Percentiles rank a stretch among this genome's conserved stretches.
These are phyloP conservation scores for Neurospora tetraspora DNA, from an alignment of 495 filamentous ascomycete species.

Conservation along the genomic window DNA sequence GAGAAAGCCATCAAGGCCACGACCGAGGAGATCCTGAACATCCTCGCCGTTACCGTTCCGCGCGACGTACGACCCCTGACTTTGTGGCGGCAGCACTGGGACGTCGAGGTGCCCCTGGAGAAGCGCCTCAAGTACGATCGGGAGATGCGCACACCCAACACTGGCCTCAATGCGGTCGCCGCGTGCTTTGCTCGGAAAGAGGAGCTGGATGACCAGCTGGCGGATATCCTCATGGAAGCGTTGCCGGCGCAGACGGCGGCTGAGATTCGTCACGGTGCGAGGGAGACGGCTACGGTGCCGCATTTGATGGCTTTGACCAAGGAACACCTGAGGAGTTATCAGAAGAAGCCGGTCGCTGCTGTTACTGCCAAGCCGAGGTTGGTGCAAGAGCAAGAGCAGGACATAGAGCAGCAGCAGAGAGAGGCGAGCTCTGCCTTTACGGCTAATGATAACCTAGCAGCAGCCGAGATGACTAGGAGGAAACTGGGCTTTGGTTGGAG, in stretches of 20 bases:
- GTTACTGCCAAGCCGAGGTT: neutral
- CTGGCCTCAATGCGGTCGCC: neutral
- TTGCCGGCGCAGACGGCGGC: conserved; percentile 1
- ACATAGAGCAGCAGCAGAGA: neutral
- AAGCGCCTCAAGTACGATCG: neutral
- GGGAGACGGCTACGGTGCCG: neutral
- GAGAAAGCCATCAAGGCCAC: neutral
- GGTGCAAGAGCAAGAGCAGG: neutral
- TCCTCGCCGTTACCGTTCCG: neutral
- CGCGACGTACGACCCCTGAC: neutral
- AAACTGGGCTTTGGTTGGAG: neutral
- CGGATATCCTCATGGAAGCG: neutral
- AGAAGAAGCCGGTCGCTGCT: neutral
- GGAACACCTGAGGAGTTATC: neutral
- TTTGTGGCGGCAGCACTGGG: neutral
- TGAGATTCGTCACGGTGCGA: neutral
- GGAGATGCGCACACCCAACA: neutral
- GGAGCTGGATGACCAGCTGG: conserved; percentile 1
- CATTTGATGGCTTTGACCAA: neutral
- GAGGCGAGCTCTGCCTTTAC: neutral
- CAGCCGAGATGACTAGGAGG: neutral
- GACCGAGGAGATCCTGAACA: neutral
- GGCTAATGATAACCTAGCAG: neutral
- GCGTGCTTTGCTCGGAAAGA: neutral
- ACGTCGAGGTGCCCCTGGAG: neutral